A percentile compares a stretch with the other conserved stretches of the same genome.
These are phyloP conservation scores for Saturnispora galanensis DNA, from an alignment of 805 yeast genomes.

Conservation along the genomic window DNA sequence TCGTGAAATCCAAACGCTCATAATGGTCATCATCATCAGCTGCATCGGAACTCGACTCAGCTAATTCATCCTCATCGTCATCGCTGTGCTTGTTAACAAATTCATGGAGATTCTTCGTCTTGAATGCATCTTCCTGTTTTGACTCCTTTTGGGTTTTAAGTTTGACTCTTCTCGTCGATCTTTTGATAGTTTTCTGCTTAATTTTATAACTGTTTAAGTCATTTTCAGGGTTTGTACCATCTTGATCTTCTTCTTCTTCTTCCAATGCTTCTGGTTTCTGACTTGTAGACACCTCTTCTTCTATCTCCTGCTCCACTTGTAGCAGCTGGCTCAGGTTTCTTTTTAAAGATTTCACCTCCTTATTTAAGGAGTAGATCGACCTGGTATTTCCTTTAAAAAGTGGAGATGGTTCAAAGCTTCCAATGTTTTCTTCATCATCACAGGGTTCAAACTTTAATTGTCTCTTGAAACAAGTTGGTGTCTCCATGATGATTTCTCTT, in stretches of 20 bases:
- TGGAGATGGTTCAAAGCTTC: neutral
- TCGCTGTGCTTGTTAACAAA: constrained; percentile 23
- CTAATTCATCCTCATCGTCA: constrained; percentile 7
- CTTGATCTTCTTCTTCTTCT: constrained; percentile 2
- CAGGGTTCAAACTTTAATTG: neutral
- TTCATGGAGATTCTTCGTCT: constrained; percentile 34
- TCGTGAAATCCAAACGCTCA: constrained; percentile 14
- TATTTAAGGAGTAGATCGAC: neutral
- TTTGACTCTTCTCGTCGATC: constrained; percentile 43
- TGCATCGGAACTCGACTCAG: neutral
- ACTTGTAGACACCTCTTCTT: neutral
- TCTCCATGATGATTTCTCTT: neutral
- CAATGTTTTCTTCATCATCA: neutral
- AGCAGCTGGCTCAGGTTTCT: constrained; percentile 19
- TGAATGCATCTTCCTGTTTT: constrained; percentile 24
- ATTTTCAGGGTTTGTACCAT: neutral
- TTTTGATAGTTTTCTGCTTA: constrained; percentile 34
- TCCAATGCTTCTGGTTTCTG: neutral
- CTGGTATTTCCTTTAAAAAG: neutral
- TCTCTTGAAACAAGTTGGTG: neutral
- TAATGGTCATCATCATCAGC: constrained; percentile 14
- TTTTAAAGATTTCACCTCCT: constrained; percentile 18
- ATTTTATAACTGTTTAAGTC: neutral
- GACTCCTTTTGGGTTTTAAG: constrained; percentile 30
- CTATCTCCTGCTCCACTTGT: neutral